Conservation (phyloP, 306 rosid species). For the Citrullus amarus region DNA sequence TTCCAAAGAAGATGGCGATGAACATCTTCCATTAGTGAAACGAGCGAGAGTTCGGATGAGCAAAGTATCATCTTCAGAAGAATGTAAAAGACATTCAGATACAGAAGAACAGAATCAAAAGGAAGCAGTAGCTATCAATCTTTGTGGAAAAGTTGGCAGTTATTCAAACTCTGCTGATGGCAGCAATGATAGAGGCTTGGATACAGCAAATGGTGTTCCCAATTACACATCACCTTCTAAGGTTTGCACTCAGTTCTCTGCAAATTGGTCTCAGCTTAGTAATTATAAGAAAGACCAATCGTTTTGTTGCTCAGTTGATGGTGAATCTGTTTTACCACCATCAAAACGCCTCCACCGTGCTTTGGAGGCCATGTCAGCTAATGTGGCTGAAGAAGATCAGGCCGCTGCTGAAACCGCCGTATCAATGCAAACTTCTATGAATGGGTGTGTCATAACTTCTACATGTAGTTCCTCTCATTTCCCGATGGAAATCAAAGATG, state of each 20-base stretch:
- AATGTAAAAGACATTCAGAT: slow-evolving; percentile 24
- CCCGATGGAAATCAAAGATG: slow-evolving; percentile 21
- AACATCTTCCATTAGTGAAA: slow-evolving; percentile 84
- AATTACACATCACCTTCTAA: slow-evolving; percentile 37
- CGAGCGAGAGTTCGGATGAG: slow-evolving; percentile 95
- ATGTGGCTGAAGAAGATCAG: slow-evolving; percentile 69
- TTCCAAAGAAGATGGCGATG: slow-evolving; percentile 80
- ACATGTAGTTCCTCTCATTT: slow-evolving; percentile 18
- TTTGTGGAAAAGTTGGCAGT: slow-evolving; percentile 17
- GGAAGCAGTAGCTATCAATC: slow-evolving; percentile 27
- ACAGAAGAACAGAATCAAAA: slow-evolving; percentile 32
- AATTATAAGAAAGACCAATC: slow-evolving; percentile 53
- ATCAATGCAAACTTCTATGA: slow-evolving; percentile 22
- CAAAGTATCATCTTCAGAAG: slow-evolving; percentile 43
- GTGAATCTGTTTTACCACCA: slow-evolving; percentile 89
- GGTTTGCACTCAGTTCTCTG: slow-evolving; percentile 23
- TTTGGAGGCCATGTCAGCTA: slow-evolving; percentile 96
- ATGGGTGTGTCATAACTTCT: slow-evolving; percentile 20
- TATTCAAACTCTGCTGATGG: slow-evolving; percentile 33
- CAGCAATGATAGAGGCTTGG: slow-evolving; percentile 27
- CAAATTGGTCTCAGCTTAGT: slow-evolving; percentile 32
- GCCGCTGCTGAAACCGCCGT: slow-evolving; percentile 23
- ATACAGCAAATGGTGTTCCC: slow-evolving; percentile 23
- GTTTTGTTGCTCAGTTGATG: slow-evolving; percentile 49
- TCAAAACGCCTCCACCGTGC: slow-evolving; percentile 96